Conservation (phyloP, 495 filamentous ascomycete species). For the Penicillium antarcticum region DNA sequence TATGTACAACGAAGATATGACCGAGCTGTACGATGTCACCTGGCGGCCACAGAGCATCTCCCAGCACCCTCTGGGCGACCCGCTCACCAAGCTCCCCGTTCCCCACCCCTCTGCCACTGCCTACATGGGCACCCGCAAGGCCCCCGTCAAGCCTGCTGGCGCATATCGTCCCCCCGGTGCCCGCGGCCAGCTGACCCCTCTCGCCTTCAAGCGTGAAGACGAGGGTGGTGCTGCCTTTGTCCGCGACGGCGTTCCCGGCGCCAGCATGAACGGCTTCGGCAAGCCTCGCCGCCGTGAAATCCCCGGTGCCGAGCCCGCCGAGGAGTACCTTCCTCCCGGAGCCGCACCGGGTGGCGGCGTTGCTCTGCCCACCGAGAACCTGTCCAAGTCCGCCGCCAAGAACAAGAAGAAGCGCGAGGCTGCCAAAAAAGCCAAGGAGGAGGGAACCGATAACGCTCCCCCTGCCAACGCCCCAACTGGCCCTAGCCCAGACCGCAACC, state of each 20-base stretch:
- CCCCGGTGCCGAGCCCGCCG: constrained; percentile 71
- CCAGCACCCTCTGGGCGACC: constrained; percentile 63
- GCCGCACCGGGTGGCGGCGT: constrained; percentile 72
- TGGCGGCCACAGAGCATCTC: constrained; percentile 75
- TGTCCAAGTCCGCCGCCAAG: constrained; percentile 86
- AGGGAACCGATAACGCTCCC: constrained; percentile 49
- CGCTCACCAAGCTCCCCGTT: constrained; percentile 69
- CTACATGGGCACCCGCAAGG: constrained; percentile 82
- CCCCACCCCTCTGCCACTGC: constrained; percentile 82
- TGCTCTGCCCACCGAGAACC: constrained; percentile 55
- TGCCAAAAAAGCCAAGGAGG: constrained; percentile 84
- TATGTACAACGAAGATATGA: constrained; percentile 93
- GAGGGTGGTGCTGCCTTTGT: constrained; percentile 90
- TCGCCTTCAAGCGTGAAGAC: constrained; percentile 97
- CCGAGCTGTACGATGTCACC: constrained; percentile 86
- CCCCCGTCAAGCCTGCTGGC: constrained; percentile 89
- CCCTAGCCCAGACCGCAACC: constrained; percentile 32
- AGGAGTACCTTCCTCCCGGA: constrained; percentile 60
- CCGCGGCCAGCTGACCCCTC: constrained; percentile 78
- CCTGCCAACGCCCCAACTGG: constrained; percentile 65
- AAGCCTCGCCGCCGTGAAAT: constrained; percentile 65
- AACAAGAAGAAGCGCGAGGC: constrained; percentile 98
- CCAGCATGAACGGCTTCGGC: constrained; percentile 76
- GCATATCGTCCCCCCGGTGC: constrained; percentile 97
- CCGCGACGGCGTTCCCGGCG: constrained; percentile 67